phyloP scores from a whole-genome alignment of 2,329 filamentous ascomycete genomes.

The Aureobasidium subglaciale region DNA sequence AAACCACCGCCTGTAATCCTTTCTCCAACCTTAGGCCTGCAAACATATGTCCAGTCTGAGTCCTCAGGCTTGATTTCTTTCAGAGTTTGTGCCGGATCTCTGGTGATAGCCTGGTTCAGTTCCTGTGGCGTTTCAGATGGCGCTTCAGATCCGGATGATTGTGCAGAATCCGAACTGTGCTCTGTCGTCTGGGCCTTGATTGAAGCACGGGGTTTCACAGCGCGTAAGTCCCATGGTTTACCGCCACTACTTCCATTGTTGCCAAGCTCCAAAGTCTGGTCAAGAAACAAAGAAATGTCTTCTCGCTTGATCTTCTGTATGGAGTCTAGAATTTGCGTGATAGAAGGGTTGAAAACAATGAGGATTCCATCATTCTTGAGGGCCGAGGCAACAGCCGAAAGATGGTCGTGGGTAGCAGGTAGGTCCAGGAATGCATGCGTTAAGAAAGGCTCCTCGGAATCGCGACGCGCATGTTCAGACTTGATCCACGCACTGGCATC shows the following conservation, averaged over 20 bases:
- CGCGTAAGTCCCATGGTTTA: slow-evolving; percentile 57
- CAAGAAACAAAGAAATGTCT: slow-evolving; percentile 50
- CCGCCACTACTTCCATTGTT: slow-evolving; percentile 45
- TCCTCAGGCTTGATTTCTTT: slow-evolving; percentile 5
- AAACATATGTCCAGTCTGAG: slow-evolving; percentile 26
- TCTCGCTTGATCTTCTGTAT: slow-evolving; percentile 48
- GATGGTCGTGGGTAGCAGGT: slow-evolving; percentile 52
- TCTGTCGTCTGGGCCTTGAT: slow-evolving; percentile 12
- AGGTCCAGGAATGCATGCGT: slow-evolving; percentile 68
- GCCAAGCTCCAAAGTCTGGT: slow-evolving; percentile 54
- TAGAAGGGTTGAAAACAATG: slow-evolving; percentile 66
- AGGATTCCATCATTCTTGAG: slow-evolving; percentile 59
- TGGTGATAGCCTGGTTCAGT: background rate
- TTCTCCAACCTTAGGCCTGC: slow-evolving; percentile 34
- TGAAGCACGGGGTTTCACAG: slow-evolving; percentile 36
- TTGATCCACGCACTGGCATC: slow-evolving; percentile 58
- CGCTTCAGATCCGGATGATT: slow-evolving; percentile 2
- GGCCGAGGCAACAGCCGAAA: slow-evolving; percentile 47
- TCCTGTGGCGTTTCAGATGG: too few species aligned
- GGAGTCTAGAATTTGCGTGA: slow-evolving; percentile 68
- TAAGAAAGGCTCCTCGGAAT: slow-evolving; percentile 51
- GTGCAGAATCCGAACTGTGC: background rate
- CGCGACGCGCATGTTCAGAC: slow-evolving; percentile 40
- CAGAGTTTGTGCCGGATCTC: background rate
- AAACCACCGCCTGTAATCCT: slow-evolving; percentile 33